These are phyloP conservation scores for Pholiota microspora DNA, from an alignment of 768 basidiomycete species.

Conservation along the genomic window DNA sequence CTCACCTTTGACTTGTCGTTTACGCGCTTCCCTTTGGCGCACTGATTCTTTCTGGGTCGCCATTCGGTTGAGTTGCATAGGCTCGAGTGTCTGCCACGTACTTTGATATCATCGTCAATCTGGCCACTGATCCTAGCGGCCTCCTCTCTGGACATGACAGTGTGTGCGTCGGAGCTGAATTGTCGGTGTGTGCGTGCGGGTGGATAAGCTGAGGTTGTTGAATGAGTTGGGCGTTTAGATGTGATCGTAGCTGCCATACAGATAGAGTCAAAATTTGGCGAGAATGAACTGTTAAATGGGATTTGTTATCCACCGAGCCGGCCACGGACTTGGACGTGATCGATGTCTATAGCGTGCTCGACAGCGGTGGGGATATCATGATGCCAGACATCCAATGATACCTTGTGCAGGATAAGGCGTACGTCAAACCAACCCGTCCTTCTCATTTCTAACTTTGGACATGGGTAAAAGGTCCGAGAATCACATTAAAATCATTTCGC, in stretches of 20 bases:
- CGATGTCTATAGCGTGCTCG: constrained; percentile 16
- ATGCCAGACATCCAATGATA: constrained; percentile 11
- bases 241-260: constrained; percentile 16
- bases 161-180: constrained; percentile 9
- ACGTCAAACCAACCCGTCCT: constrained; percentile 14
- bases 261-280: not conserved
- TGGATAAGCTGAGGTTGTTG: constrained; percentile 3
- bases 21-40: constrained; percentile 40
- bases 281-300: constrained; percentile 15
- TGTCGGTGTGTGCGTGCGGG: constrained; percentile 5
- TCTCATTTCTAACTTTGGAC: constrained; percentile 15
- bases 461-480: constrained; percentile 13
- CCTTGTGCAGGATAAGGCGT: constrained; percentile 15
- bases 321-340: constrained; percentile 13
- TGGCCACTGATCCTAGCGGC: constrained; percentile 45
- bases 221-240: constrained; percentile 2
- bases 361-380: constrained; percentile 18
- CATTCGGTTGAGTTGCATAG: constrained; percentile 2
- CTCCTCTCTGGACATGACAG: constrained; percentile 27
- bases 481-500: constrained; percentile 7
- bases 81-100: constrained; percentile 18
- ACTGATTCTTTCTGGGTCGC: constrained; percentile 44
- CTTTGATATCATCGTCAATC: constrained; percentile 60
- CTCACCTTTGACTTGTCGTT: constrained; percentile 49
- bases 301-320: constrained; percentile 15